Evolutionary conservation across 345 rosid genomes (phyloP).

Genomic region (Sisymbrium altissimum): DNA sequence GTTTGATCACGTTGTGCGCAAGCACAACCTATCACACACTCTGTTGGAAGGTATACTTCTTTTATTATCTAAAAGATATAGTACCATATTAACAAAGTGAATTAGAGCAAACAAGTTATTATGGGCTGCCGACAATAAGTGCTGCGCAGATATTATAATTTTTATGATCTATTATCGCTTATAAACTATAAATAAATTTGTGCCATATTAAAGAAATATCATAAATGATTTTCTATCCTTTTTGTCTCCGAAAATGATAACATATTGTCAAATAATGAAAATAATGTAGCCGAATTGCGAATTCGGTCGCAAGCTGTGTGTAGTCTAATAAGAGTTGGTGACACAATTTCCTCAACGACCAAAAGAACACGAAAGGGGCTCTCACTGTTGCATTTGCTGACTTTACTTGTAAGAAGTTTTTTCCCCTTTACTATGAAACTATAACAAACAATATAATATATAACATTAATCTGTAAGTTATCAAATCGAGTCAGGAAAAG

Average conservation of each 20-base stretch:
- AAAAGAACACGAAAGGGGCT: background rate
- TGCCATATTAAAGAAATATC: background rate
- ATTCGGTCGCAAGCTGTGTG: constrained; percentile 7
- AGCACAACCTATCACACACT: constrained; percentile 27
- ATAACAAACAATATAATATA: background rate
- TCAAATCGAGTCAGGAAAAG: background rate
- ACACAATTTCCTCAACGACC: background rate
- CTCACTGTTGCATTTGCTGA: constrained; percentile 25
- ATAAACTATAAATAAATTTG: background rate
- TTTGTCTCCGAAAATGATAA: constrained; percentile 13
- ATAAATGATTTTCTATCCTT: background rate
- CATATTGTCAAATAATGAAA: background rate
- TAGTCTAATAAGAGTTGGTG: background rate
- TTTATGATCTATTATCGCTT: background rate
- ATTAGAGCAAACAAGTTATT: constrained; percentile 20
- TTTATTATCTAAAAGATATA: constrained; percentile 5
- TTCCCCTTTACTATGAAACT: background rate
- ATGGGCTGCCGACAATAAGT: constrained; percentile 31
- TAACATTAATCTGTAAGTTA: background rate
- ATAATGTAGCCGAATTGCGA: constrained; percentile 1
- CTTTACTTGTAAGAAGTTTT: constrained; percentile 1
- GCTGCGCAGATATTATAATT: constrained; percentile 10
- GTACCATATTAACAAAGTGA: background rate
- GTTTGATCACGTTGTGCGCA: constrained; percentile 25
- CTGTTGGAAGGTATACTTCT: constrained; percentile 4